Base-by-base conservation (phyloP, 1,139 yeast species). In the Sugiyamaella grinbergsii region DNA sequence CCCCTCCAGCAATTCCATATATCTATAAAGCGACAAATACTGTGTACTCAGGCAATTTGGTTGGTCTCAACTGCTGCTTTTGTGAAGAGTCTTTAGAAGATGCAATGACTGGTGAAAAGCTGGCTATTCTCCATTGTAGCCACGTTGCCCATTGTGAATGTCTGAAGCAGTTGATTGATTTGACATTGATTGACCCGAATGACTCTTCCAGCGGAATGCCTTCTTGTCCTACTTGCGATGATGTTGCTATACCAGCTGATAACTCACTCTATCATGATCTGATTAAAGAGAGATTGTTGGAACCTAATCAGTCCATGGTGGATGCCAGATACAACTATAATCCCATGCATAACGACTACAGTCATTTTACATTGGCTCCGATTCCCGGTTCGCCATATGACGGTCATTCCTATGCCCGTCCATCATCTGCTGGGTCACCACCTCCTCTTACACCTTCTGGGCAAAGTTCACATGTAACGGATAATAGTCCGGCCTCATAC, bases 101-200 rank as follows among this genome's bases (percentile, higher is more conserved):
- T 37, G 49, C 57, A 5, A 50, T 63, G 8, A 55, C 57, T 7
- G 61, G 59, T 11, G 67, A 63, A 47, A 49, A 54, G 29, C 52
- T 62, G 2, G 54, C 61, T 11, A 48, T 54, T 6, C 50, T 63
- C 18, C 45, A 54, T n/a, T 63, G 67, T 46, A 37, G 51, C 13
- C 64, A 63, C 39, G 55, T 58, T 7, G 54, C 62, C 15, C 67
- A 63, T 47, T 57, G 52, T 37, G 62, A 61, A 22, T 63, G 67
- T 43, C 51, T 63, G 19, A 40, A 50, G 6, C 55, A 58, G 16
- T 46, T 62, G 40, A 51, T 59, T n/a, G 58, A 59, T 22, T 44
- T 54, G 29, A 20, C 29, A 33, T 19, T 22, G 11, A n/a, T 50
- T 4, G 43, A 50, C 8, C 52, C 54, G 11, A 40, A 45, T 13